Conservation (phyloP, 176 grass and related monocot species). For the Carex pumila region DNA sequence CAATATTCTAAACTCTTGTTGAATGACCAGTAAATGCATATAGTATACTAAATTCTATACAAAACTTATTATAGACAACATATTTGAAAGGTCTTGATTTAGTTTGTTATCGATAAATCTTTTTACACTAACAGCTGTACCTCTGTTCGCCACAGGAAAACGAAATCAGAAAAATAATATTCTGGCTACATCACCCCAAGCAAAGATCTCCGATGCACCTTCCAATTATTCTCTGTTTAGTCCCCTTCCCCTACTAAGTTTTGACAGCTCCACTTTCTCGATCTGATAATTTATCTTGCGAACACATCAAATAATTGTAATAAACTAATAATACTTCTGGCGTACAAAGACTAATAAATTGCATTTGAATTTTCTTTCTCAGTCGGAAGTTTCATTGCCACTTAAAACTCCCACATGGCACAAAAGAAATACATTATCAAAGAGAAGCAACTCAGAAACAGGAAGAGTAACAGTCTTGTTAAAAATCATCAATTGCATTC, state of each 20-base stretch:
- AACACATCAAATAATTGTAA: too few relatives aligned
- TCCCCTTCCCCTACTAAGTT: too few relatives aligned
- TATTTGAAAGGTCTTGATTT: too few relatives aligned
- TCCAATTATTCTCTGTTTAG: neutral
- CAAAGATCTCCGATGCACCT: neutral
- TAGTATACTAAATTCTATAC: too few relatives aligned
- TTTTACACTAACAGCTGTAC: neutral
- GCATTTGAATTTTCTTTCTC: neutral
- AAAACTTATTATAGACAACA: too few relatives aligned
- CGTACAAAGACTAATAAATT: neutral
- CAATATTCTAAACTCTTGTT: too few relatives aligned
- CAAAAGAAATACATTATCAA: neutral
- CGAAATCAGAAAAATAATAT: neutral
- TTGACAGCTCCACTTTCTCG: too few relatives aligned
- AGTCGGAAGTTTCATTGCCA: neutral
- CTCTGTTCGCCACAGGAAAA: neutral
- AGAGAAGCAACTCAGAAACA: neutral
- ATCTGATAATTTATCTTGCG: too few relatives aligned
- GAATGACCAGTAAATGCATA: too few relatives aligned
- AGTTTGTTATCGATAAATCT: too few relatives aligned
- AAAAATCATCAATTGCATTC: constrained; percentile 5
- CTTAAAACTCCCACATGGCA: neutral
- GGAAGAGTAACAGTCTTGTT: neutral
- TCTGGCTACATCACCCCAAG: neutral
- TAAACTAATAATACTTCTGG: neutral